A percentile compares a stretch with the other conserved stretches of the same genome.
Evolutionary conservation across 306 rosid genomes (phyloP).

Genomic region (Inga leiocalycina): DNA sequence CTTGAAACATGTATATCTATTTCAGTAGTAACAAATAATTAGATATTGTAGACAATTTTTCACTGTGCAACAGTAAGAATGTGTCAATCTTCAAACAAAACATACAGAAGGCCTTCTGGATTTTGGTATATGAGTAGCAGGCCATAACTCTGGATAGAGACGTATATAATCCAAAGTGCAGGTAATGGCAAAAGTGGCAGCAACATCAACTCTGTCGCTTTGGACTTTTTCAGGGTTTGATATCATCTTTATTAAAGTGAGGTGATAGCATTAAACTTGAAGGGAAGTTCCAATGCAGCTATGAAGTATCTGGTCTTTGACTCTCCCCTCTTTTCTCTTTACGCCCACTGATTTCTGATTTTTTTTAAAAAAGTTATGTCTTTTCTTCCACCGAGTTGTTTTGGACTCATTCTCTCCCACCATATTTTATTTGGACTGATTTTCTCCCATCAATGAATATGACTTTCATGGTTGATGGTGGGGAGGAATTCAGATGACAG

Average conservation of each 20-base stretch:
- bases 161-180: background rate
- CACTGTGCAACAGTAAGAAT: background rate
- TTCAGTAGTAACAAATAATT: background rate
- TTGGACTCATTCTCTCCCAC: background rate
- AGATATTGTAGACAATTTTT: background rate
- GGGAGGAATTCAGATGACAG: background rate
- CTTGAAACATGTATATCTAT: background rate
- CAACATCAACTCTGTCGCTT: background rate
- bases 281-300: background rate
- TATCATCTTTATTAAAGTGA: conserved; percentile 12
- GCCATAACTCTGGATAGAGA: background rate
- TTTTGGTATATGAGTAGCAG: background rate
- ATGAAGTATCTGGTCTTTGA: background rate
- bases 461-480: background rate
- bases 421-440: background rate
- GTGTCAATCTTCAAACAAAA: background rate
- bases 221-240: conserved; percentile 19
- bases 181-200: background rate
- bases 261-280: conserved; percentile 20
- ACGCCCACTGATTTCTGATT: background rate
- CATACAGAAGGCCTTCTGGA: background rate
- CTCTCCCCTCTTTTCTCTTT: background rate
- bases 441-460: background rate
- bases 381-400: background rate
- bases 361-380: background rate